Conservation (phyloP, 768 basidiomycete genomes). For the Lactarius evosmus region DNA sequence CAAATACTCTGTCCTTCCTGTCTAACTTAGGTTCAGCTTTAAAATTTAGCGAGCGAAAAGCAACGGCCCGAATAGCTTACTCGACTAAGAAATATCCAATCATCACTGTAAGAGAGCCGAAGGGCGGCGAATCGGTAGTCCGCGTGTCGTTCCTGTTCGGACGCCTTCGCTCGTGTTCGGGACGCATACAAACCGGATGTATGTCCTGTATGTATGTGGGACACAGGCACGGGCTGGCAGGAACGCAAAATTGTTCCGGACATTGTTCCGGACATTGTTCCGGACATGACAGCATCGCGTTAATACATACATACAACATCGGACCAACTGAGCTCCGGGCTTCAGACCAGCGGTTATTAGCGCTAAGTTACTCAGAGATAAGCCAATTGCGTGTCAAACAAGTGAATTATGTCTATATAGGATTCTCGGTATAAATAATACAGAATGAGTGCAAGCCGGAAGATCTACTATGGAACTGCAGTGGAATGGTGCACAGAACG, state of each 20-base stretch:
- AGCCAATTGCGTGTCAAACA: neutral
- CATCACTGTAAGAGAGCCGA: conserved; percentile 2
- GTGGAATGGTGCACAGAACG: neutral
- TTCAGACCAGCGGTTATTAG: neutral
- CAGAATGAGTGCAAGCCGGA: conserved; percentile 7
- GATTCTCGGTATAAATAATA: conserved; percentile 15
- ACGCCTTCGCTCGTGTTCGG: neutral
- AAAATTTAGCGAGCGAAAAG: neutral
- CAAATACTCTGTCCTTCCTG: neutral
- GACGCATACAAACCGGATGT: neutral
- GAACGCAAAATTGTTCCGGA: neutral
- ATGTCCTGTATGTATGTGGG: too few species aligned
- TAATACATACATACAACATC: too few species aligned
- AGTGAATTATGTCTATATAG: conserved; percentile 18
- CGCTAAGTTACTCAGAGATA: neutral
- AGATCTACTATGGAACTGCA: conserved; percentile 1
- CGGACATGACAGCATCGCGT: too few species aligned
- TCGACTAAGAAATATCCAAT: neutral
- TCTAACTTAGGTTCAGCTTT: neutral
- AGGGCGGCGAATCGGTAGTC: neutral
- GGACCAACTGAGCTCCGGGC: neutral
- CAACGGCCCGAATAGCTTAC: too few species aligned
- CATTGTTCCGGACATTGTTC: too few species aligned
- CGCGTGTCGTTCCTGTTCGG: neutral
- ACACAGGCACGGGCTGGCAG: neutral